phyloP scores from a whole-genome alignment of 148 eudicot genomes.

The Cornus controversa region DNA sequence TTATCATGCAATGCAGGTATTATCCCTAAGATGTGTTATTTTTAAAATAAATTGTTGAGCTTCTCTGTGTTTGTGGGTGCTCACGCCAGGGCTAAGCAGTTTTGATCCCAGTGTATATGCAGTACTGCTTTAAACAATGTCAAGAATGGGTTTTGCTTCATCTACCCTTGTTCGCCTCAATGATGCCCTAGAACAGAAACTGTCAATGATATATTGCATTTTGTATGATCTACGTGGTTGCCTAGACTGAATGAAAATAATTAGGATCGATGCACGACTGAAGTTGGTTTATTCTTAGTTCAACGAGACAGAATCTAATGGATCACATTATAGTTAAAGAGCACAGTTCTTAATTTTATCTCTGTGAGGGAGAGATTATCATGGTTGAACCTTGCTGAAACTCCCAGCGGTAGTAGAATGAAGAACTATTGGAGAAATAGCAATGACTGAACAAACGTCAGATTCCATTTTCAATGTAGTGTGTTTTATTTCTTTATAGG shows the following conservation, averaged over 20 bases:
- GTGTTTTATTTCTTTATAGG: no score
- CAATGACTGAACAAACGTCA: neutral
- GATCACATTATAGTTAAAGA: no score
- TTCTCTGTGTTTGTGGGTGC: neutral
- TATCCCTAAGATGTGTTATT: neutral
- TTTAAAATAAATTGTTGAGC: no score
- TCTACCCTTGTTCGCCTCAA: neutral
- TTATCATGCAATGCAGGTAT: neutral
- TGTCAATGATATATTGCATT: neutral
- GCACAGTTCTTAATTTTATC: no score
- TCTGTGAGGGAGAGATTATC: neutral
- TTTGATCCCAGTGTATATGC: neutral
- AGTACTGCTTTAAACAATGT: neutral
- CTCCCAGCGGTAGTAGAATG: neutral
- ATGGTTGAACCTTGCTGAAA: neutral
- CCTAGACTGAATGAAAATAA: neutral
- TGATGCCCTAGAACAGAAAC: neutral
- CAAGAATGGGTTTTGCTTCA: neutral
- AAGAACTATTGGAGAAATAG: neutral
- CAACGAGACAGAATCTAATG: no score
- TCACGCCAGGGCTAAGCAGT: neutral
- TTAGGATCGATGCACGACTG: neutral
- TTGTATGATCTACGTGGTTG: neutral
- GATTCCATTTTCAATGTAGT: no score
- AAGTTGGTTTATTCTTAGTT: neutral